Evolutionary conservation across 768 basidiomycete species (phyloP), one percentile per base, ranked within the genome.

Genomic region (Suillus subaureus): DNA sequence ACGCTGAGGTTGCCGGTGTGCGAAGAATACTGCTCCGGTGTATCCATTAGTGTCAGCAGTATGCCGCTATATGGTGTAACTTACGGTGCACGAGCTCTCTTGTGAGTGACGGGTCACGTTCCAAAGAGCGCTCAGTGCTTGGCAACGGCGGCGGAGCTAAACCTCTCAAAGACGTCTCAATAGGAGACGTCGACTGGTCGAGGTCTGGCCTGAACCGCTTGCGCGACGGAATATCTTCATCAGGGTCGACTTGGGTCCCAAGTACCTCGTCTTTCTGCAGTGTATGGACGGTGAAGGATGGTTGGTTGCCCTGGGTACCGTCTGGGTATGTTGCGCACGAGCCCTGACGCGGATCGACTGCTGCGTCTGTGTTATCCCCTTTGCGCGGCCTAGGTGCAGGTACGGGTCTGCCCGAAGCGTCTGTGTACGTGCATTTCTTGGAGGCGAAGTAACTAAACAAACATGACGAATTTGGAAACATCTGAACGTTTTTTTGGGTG

Each of bases 371-470:
- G 62, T 72, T 70, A 64, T 85, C 85, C 61, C 81, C 75, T 69
- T 82, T 84, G 71, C 81, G 79, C 9, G 78, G 82, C 66, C 84
- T 79, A 62, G 82, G 92, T 69, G 92, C 91, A 47, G 92, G 89
- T 13, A 94, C 93, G n/a, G 87, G 83, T 55, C 90, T 88, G 42
- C 92, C 93, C 26, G 88, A 84, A 28, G 91, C 82, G 67, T 94
- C 92, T 12, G 91, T 93, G 75, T 94, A 94, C 2, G 89, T 87
- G 76, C 92, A 94, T 39, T 85, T 79, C 76, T 93, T 93, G 69
- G 89, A 89, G 66, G 92, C 92, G 74, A 89, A 94, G 74, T 87
- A 92, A 71, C 91, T 93, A 73, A 37, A 63, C 9, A 15, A 67
- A 37, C 56, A 23, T 58, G 43, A 49, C 12, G 49, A 39, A 63